A percentile compares a stretch with the other conserved stretches of the same genome.
Evolutionary conservation across 2,329 filamentous ascomycete species (phyloP).

Genomic region (Penicillium sp.): DNA sequence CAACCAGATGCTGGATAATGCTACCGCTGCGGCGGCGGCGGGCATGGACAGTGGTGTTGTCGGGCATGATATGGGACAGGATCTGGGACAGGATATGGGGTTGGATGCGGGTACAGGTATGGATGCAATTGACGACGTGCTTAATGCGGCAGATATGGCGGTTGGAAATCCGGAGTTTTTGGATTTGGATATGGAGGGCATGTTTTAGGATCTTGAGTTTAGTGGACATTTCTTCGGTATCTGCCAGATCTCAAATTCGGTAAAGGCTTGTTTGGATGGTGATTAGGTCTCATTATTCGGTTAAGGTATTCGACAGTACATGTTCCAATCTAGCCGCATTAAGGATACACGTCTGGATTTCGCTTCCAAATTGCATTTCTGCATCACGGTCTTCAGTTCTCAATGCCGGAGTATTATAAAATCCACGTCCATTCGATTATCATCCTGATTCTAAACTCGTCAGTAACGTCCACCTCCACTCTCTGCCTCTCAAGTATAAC

Average conservation of each 20-base stretch:
- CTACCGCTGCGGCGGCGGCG: conserved; percentile 36
- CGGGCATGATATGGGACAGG: conserved; percentile 28
- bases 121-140: conserved; percentile 45
- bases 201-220: conserved; percentile 33
- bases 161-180: conserved; percentile 46
- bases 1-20: conserved; percentile 42
- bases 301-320: background rate
- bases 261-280: background rate
- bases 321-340: background rate
- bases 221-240: background rate
- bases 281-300: background rate
- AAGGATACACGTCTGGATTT: background rate
- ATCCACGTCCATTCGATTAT: background rate
- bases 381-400: background rate
- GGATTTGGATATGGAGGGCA: conserved; percentile 47
- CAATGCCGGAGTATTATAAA: too few species aligned
- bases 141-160: conserved; percentile 44
- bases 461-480: background rate
- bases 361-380: background rate
- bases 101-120: conserved; percentile 24
- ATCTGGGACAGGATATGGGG: conserved; percentile 1
- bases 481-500: background rate
- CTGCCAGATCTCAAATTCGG: too few species aligned
- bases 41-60: conserved; percentile 29
- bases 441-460: background rate